These are phyloP conservation scores for Multifurca ochricompacta DNA, from an alignment of 768 basidiomycete species.

Conservation along the genomic window DNA sequence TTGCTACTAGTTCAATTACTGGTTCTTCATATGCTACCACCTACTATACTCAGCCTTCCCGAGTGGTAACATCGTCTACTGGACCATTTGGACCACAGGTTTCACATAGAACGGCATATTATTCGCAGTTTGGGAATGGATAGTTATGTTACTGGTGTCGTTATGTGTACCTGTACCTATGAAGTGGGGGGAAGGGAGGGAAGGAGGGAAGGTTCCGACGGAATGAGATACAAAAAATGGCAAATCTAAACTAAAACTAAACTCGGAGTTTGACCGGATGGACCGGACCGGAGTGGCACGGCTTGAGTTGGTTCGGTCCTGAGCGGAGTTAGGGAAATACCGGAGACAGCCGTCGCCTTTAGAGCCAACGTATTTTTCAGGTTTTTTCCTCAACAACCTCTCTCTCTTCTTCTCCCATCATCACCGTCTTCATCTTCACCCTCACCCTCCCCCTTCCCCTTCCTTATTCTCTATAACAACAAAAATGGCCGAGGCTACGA, in stretches of 20 bases:
- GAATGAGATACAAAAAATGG: no score
- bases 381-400: slow-evolving; percentile 28
- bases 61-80: neutral
- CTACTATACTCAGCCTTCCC: slow-evolving; percentile 10
- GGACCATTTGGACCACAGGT: slow-evolving; percentile 15
- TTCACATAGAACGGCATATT: slow-evolving; percentile 15
- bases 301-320: slow-evolving; percentile 8
- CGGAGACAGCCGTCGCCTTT: slow-evolving; percentile 30
- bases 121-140: slow-evolving; percentile 13
- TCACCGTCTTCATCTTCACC: slow-evolving; percentile 32
- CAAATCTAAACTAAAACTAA: neutral
- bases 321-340: slow-evolving; percentile 27
- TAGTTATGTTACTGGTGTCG: no score
- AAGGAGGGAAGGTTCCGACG: no score
- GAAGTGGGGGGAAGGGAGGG: no score
- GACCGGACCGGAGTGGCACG: neutral
- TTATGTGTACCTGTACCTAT: no score
- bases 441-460: slow-evolving; percentile 48
- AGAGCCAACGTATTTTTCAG: slow-evolving; percentile 41
- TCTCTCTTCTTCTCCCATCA: no score
- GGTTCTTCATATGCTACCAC: slow-evolving; percentile 8
- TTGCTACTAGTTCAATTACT: neutral
- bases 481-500: slow-evolving; percentile 82
- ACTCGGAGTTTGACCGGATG: slow-evolving; percentile 1
- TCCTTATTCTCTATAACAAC: slow-evolving; percentile 34